phyloP scores from a whole-genome alignment of 441 rosid genomes.

The Populus hybrid region DNA sequence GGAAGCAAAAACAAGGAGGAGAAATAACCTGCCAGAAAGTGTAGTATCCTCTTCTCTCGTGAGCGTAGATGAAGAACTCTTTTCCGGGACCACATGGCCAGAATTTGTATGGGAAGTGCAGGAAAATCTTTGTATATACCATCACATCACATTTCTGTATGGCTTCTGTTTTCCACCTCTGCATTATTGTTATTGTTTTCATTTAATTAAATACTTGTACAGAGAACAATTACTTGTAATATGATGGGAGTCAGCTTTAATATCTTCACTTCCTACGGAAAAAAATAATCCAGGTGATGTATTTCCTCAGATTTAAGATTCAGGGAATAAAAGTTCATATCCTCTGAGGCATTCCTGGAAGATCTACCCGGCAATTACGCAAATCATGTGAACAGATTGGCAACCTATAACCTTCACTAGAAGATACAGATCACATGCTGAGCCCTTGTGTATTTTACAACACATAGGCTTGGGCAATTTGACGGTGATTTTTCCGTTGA shows the following conservation, averaged over 20 bases:
- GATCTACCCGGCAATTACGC: not conserved
- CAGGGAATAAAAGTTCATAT: not conserved
- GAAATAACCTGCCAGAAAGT: constrained; percentile 97
- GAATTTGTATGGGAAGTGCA: constrained; percentile 81
- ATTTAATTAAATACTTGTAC: constrained; percentile 7
- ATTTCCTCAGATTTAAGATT: not conserved
- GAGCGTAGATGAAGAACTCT: constrained; percentile 97
- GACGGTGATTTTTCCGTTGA: not conserved
- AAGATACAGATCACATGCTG: not conserved
- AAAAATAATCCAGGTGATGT: too few species aligned
- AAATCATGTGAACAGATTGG: not conserved
- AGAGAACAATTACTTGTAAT: constrained; percentile 16
- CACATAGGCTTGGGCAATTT: not conserved
- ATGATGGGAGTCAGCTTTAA: not conserved
- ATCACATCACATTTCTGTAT: constrained; percentile 83
- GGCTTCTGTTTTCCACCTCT: constrained; percentile 68
- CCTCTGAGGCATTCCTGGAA: not conserved
- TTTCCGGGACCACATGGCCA: constrained; percentile 89
- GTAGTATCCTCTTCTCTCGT: constrained; percentile 91
- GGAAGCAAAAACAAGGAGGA: not conserved
- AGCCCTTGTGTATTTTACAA: not conserved
- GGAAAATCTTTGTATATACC: constrained; percentile 96
- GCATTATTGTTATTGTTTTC: constrained; percentile 11
- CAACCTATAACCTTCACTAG: not conserved
- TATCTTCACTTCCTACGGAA: not conserved